Evolutionary conservation across 495 filamentous ascomycete genomes (phyloP).

Genomic region (Neurospora sp.): DNA sequence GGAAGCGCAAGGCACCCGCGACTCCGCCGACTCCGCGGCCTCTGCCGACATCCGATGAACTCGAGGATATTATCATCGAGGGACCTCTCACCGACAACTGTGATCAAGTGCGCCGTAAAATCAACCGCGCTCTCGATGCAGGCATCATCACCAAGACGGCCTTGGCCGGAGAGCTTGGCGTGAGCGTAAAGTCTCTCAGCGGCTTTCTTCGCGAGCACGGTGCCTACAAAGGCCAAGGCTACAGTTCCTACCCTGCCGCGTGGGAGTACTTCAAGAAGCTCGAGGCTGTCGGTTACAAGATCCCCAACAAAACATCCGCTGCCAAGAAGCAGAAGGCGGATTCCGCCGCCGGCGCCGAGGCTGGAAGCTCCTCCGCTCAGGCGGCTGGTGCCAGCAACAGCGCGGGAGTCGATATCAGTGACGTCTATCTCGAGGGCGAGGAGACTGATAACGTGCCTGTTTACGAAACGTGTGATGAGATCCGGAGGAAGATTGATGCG

Average conservation of each 20-base stretch:
- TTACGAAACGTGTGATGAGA: constrained; percentile 47
- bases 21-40: constrained; percentile 12
- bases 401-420: constrained; percentile 22
- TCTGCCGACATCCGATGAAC: constrained; percentile 3
- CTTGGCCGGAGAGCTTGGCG: constrained; percentile 32
- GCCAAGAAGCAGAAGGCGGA: constrained; percentile 21
- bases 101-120: constrained; percentile 33
- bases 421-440: constrained; percentile 33
- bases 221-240: constrained; percentile 17
- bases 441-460: constrained; percentile 31
- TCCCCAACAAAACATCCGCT: constrained; percentile 7
- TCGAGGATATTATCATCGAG: constrained; percentile 15
- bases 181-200: constrained; percentile 20
- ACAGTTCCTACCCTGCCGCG: constrained; percentile 16
- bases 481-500: constrained; percentile 44
- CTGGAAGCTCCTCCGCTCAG: not conserved
- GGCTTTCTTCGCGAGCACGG: constrained; percentile 31
- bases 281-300: constrained; percentile 19
- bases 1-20: constrained; percentile 26
- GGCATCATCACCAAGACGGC: constrained; percentile 39
- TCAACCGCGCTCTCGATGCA: constrained; percentile 31
- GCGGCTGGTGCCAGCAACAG: not conserved
- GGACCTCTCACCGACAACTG: constrained; percentile 18
- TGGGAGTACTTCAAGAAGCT: constrained; percentile 29
- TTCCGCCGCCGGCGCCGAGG: constrained; percentile 1